Percentiles rank a stretch among this genome's conserved stretches.
Conservation (phyloP, 2,329 filamentous ascomycete species). For the Lomentospora prolificans region DNA sequence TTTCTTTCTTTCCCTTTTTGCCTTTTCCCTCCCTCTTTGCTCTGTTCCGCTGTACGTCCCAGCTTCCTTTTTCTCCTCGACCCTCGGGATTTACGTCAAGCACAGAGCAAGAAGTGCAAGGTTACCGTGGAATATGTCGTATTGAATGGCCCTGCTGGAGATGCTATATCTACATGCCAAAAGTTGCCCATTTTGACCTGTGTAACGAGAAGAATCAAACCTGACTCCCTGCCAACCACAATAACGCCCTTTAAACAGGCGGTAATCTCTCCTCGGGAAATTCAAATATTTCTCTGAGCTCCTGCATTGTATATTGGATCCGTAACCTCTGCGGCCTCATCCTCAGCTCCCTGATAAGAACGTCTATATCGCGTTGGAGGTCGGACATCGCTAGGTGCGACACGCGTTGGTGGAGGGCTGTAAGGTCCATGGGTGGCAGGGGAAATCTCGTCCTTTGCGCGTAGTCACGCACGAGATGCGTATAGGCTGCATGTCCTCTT, state of each 20-base stretch:
- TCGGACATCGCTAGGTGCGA: neutral
- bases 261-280: neutral
- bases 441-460: neutral
- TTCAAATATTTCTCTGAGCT: neutral
- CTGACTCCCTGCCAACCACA: neutral
- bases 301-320: neutral
- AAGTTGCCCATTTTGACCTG: neutral
- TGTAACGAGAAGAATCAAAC: neutral
- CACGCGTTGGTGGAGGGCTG: neutral
- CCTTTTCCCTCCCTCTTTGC: no score
- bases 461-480: neutral
- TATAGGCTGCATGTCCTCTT: neutral
- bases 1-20: no score
- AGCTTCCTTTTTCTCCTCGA: no score
- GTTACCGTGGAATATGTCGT: neutral
- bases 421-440: neutral
- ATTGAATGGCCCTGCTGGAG: neutral
- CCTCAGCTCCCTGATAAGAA: neutral
- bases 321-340: constrained; percentile 1
- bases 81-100: no score
- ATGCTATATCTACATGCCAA: neutral
- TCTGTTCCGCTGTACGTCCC: no score
- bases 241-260: neutral
- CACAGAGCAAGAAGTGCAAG: no score
- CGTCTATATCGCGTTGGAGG: neutral